These are phyloP conservation scores for Rhodamnia argentea DNA, from an alignment of 345 rosid species.

Conservation along the genomic window DNA sequence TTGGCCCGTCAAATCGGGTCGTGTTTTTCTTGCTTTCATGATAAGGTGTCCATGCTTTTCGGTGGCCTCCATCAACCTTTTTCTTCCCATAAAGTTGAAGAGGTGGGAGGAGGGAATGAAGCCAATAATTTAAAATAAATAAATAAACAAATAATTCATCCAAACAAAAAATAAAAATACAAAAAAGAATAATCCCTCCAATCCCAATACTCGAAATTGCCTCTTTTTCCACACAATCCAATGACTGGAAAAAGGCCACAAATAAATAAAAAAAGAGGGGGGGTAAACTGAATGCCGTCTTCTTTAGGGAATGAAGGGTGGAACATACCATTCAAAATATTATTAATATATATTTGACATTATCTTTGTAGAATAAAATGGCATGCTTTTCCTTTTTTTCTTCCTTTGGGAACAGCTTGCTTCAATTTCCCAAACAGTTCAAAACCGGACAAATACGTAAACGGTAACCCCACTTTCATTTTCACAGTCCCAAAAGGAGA, in stretches of 20 bases:
- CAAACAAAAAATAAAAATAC: background rate
- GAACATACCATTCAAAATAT: background rate
- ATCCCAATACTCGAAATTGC: constrained; percentile 65
- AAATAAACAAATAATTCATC: background rate
- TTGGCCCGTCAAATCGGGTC: constrained; percentile 56
- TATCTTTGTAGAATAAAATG: background rate
- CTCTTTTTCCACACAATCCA: constrained; percentile 4
- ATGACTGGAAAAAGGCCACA: background rate
- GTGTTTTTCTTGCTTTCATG: constrained; percentile 70
- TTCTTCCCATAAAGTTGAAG: constrained; percentile 5
- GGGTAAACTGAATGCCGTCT: constrained; percentile 12
- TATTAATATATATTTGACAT: background rate
- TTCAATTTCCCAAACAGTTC: constrained; percentile 15
- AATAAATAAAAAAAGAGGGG: constrained; percentile 20
- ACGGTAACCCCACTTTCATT: background rate
- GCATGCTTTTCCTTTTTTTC: background rate
- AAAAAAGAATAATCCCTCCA: constrained; percentile 33
- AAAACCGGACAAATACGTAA: background rate
- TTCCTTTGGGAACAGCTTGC: constrained; percentile 8
- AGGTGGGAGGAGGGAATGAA: constrained; percentile 10
- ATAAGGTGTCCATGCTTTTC: constrained; percentile 85
- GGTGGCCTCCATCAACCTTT: constrained; percentile 61
- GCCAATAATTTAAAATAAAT: background rate
- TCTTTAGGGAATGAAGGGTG: background rate
- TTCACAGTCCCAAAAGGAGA: background rate